These are phyloP conservation scores for Pleurostoma richardsiae DNA, from an alignment of 2,329 filamentous ascomycete genomes.

Conservation along the genomic window DNA sequence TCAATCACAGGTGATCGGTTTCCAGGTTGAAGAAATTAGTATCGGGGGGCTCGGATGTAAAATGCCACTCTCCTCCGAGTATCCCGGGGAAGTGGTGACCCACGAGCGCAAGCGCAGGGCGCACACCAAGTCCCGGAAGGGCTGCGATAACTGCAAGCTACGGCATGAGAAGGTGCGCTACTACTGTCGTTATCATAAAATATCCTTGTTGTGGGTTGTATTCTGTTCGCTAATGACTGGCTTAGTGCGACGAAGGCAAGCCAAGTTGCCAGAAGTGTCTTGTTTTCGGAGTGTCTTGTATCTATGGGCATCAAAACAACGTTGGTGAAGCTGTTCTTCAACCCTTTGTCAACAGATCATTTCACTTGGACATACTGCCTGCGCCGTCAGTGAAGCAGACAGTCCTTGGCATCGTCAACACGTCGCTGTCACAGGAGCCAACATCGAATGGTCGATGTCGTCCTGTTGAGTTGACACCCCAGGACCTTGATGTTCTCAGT, in stretches of 20 bases:
- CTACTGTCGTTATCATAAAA: background rate
- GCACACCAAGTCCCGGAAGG: slow-evolving; percentile 48
- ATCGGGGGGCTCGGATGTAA: background rate
- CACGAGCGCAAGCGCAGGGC: slow-evolving; percentile 19
- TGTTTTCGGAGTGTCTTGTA: slow-evolving; percentile 39
- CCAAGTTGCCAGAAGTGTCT: slow-evolving; percentile 43
- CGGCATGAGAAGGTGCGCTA: slow-evolving; percentile 41
- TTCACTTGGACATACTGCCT: slow-evolving; percentile 10
- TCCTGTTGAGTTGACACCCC: slow-evolving; percentile 19
- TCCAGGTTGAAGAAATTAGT: background rate
- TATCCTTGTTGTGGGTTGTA: background rate
- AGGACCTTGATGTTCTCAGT: slow-evolving; percentile 26
- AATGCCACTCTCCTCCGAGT: background rate
- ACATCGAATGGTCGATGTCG: slow-evolving; percentile 10
- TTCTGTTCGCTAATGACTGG: background rate
- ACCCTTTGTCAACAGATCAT: slow-evolving; percentile 16
- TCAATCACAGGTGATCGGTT: background rate
- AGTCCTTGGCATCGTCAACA: slow-evolving; percentile 9
- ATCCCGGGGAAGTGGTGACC: background rate
- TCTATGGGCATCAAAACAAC: slow-evolving; percentile 26
- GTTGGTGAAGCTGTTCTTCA: slow-evolving; percentile 19
- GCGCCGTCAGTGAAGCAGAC: slow-evolving; percentile 7
- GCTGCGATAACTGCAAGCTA: slow-evolving; percentile 52
- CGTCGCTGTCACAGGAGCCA: slow-evolving; percentile 8
- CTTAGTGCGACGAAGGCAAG: slow-evolving; percentile 46